Base-by-base conservation (phyloP, 345 rosid genomes). In the Moringa oleifera region DNA sequence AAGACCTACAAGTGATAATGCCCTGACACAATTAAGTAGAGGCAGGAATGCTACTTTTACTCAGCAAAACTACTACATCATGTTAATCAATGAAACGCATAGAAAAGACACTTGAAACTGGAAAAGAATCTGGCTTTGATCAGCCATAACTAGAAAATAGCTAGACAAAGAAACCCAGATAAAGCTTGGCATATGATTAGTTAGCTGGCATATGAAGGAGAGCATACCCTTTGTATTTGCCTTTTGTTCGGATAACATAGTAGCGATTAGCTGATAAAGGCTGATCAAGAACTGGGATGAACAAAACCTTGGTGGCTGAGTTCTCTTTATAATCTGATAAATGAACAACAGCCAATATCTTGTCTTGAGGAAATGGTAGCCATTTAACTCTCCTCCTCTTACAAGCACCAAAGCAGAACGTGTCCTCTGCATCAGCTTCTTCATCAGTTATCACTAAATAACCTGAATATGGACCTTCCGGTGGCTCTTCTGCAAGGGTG, bases 331-430 rank as follows among this genome's bases (percentile, higher is more conserved):
- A 53, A 24, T 80, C 82, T 6, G 81, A 72, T 18, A 73, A 66
- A 70, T 84, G 85, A 68, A 79, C 68, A 47, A 83, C 75, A 33
- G 64, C 74, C 33, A 90, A 50, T 21, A 83, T 60, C 79, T 73
- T 83, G 81, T 87, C 90, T 9, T 82, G 85, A 65, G 90, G 95
- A 28, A 87, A 83, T 0, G 92, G 95, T 18, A 83, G 70, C 71
- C 55, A 82, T 67, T 69, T 76, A 8, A 90, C 76, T 51, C 66
- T 71, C 20, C 67, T 73, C 23, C 55, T 73, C 69, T 70, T 73
- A 53, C 81, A 80, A 11, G 70, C 15, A 24, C 87, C 92, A 18
- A 79, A 83, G 62, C 90, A 87, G 50, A 60, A 73, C 7, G 83
- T 79, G 25, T 81, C 79, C 52, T 82, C 81, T 53, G 73, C 83